phyloP scores from a whole-genome alignment of 192 early-diverging fungal genomes.

The Gaertneriomyces sp. region DNA sequence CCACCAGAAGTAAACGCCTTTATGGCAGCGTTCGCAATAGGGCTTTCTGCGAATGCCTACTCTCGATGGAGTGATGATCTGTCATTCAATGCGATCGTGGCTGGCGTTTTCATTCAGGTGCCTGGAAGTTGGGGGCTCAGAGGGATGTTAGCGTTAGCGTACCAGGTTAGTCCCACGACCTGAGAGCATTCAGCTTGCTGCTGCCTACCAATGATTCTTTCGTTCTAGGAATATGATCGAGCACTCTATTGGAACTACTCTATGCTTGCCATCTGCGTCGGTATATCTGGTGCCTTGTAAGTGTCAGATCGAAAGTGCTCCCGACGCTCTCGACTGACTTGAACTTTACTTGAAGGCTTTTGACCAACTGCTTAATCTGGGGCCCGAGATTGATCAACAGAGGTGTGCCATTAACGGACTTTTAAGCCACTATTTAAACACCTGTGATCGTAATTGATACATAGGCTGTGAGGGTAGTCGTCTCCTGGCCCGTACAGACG shows the following conservation, averaged over 20 bases:
- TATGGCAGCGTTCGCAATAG: constrained; percentile 11
- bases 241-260: constrained; percentile 11
- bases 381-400: neutral
- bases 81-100: constrained; percentile 11
- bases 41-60: constrained; percentile 7
- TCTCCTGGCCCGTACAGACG: too few relatives aligned
- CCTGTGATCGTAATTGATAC: too few relatives aligned
- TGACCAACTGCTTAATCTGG: neutral
- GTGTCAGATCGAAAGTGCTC: neutral
- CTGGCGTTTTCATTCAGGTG: constrained; percentile 22
- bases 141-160: constrained; percentile 25
- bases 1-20: constrained; percentile 22
- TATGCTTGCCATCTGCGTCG: constrained; percentile 15
- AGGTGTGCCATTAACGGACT: constrained; percentile 2
- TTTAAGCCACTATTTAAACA: neutral
- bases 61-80: constrained; percentile 23
- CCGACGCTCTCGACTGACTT: neutral
- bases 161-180: constrained; percentile 2
- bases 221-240: neutral
- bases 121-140: constrained; percentile 29
- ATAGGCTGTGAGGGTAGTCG: too few relatives aligned
- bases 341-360: neutral
- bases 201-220: neutral
- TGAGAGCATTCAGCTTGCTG: neutral
- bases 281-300: constrained; percentile 5